phyloP scores from a whole-genome alignment of 352 stramenopile species.

The Pythium periplocum region DNA sequence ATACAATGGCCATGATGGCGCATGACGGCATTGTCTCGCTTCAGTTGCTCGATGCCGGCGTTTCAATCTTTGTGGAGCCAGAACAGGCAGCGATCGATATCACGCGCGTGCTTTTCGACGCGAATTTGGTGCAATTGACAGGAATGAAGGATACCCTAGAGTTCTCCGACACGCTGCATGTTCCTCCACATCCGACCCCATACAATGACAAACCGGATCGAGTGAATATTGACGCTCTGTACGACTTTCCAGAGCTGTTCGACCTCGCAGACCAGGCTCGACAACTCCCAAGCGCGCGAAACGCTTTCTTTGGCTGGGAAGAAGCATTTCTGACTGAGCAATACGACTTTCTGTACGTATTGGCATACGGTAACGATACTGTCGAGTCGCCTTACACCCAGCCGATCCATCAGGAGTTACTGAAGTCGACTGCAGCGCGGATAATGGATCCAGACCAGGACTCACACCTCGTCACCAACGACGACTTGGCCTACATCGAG shows the following conservation, averaged over 20 bases:
- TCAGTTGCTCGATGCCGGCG: slow-evolving; percentile 29
- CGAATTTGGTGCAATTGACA: slow-evolving; percentile 33
- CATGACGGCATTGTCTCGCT: slow-evolving; percentile 46
- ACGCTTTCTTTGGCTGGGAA: slow-evolving; percentile 51
- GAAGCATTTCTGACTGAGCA: slow-evolving; percentile 28
- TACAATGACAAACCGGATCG: slow-evolving; percentile 26
- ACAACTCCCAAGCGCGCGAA: slow-evolving; percentile 18
- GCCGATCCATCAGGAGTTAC: slow-evolving; percentile 30
- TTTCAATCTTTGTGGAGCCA: slow-evolving; percentile 23
- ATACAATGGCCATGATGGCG: slow-evolving; percentile 35
- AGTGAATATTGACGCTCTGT: slow-evolving; percentile 40
- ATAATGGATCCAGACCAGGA: slow-evolving; percentile 52
- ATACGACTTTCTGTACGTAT: slow-evolving; percentile 18
- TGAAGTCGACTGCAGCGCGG: slow-evolving; percentile 33
- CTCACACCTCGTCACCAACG: slow-evolving; percentile 17
- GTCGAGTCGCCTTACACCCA: slow-evolving; percentile 49
- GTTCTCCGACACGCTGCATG: slow-evolving; percentile 57
- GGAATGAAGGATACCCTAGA: slow-evolving; percentile 28
- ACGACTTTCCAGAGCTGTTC: slow-evolving; percentile 43
- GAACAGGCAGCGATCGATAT: slow-evolving; percentile 17
- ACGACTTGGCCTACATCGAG: slow-evolving; percentile 35
- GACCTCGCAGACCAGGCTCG: slow-evolving; percentile 21
- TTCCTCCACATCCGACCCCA: slow-evolving; percentile 54
- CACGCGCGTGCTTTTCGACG: slow-evolving; percentile 31
- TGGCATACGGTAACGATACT: slow-evolving; percentile 35